A percentile compares a stretch with the other conserved stretches of the same genome.
Evolutionary conservation across 257 asterid species (phyloP).

Genomic region (Knoxia roxburghii): DNA sequence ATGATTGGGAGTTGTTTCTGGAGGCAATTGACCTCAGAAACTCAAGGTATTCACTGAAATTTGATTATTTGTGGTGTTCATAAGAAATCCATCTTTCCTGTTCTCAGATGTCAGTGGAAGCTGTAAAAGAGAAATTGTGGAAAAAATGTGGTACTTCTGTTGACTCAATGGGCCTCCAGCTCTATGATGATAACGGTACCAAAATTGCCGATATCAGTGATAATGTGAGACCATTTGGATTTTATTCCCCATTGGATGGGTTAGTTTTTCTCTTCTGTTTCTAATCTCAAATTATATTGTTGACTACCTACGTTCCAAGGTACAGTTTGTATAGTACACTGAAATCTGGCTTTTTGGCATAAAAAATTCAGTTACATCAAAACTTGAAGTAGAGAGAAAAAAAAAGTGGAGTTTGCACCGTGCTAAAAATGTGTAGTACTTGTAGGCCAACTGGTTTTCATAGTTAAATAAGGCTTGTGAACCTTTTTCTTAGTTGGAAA

Average conservation of each 20-base stretch:
- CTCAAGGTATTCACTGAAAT: not conserved
- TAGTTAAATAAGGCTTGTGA: not conserved
- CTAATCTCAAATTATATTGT: not conserved
- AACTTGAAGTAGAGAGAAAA: not conserved
- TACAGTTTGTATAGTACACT: no score
- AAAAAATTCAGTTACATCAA: not conserved
- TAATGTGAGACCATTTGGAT: constrained; percentile 65
- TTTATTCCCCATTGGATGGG: constrained; percentile 88
- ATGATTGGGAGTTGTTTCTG: not conserved
- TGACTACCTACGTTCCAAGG: not conserved
- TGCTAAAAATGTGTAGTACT: not conserved
- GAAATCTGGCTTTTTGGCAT: not conserved
- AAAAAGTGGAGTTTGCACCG: not conserved
- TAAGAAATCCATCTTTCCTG: constrained; percentile 1
- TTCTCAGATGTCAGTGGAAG: constrained; percentile 69
- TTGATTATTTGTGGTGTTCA: not conserved
- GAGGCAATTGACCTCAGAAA: not conserved
- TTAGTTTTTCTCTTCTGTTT: constrained; percentile 26
- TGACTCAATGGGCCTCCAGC: constrained; percentile 77
- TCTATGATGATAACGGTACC: constrained; percentile 62
- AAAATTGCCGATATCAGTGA: constrained; percentile 60
- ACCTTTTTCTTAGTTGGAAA: not conserved
- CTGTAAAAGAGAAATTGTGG: constrained; percentile 90
- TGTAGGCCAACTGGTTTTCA: not conserved
- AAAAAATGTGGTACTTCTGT: constrained; percentile 90